Evolutionary conservation across 495 filamentous ascomycete genomes (phyloP), one percentile per base, ranked within the genome.

Genomic region (Stereocaulon alpinum): DNA sequence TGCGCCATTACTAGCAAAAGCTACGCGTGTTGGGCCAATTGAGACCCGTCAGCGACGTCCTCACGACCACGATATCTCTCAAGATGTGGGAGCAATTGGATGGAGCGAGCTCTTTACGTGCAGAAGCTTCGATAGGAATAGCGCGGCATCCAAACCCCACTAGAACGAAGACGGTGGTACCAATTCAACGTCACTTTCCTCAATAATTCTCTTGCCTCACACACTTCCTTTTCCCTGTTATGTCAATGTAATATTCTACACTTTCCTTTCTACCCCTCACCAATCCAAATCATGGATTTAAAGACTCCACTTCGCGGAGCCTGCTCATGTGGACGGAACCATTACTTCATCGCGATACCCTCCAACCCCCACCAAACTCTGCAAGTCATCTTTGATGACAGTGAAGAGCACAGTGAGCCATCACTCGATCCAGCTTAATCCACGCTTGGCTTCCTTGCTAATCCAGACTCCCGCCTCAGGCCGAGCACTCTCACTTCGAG

Each of bases 321-420:
- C 67, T 96, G 91, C 72, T 82, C 85, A 29, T 96, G 91, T 70
- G 89, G 89, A 43, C 83, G 91, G 32, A 95, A 92, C 66, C 79
- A 83, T 61, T 96, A 94, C 71, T 76, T 80, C 18, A 81, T 96
- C 59, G 70, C 78, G 30, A 76, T 90, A 32, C 89, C 91, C 3
- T 63, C 73, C 4, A 64, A 80, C 61, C 70, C 78, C 43, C 69
- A 71, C 15, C 71, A 82, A 37, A 69, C 76, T 47, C 82, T 86
- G 24, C 76, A 82, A 49, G 78, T 95, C 9, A 79, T 88, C 63
- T 89, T 90, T 66, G 83, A 90, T 67, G 77, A 80, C 37, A 78
- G 77, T 53, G 71, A 72, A 50, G 77, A 81, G 27, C 83, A 85
- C 55, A 79, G 87, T 89, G 80, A 65, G 82, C 22, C 10, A 55